Evolutionary conservation across 1,284 basidiomycete genomes (phyloP).

Genomic region (Caloboletus inedulis): DNA sequence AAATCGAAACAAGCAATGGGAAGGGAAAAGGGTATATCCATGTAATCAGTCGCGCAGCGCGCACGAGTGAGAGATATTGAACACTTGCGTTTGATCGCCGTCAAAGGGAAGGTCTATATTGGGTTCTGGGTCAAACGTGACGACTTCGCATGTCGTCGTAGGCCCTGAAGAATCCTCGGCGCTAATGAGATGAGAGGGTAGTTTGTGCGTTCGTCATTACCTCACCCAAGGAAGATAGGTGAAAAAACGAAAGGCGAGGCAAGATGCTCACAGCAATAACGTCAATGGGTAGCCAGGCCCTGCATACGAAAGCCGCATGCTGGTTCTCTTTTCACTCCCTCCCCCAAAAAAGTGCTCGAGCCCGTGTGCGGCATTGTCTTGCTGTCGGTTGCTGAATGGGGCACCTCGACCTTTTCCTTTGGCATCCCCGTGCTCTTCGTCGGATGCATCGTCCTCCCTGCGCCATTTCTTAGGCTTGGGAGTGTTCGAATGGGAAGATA

Average conservation of each 20-base stretch:
- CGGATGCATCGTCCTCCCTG: conserved; percentile 48
- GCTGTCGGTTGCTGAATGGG: conserved; percentile 8
- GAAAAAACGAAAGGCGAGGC: neutral
- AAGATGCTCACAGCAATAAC: conserved; percentile 68
- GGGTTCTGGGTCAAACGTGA: conserved; percentile 82
- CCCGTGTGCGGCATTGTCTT: conserved; percentile 15
- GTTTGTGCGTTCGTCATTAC: conserved; percentile 6
- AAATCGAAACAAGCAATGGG: neutral
- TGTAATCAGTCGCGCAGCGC: conserved; percentile 8
- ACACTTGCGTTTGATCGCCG: conserved; percentile 57
- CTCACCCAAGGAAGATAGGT: neutral
- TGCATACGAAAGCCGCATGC: conserved; percentile 81
- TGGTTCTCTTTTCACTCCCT: conserved; percentile 62
- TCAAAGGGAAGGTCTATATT: conserved; percentile 80
- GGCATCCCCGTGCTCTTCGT: conserved; percentile 34
- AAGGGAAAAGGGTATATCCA: neutral
- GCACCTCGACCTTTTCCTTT: conserved; percentile 21
- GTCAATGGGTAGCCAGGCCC: conserved; percentile 79
- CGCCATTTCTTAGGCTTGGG: conserved; percentile 46
- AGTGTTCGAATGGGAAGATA: conserved; percentile 28
- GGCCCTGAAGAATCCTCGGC: conserved; percentile 83
- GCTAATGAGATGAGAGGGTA: conserved; percentile 40
- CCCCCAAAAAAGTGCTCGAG: conserved; percentile 53
- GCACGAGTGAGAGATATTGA: neutral
- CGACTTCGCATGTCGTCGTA: conserved; percentile 85